Percentiles rank a stretch among this genome's conserved stretches.
Evolutionary conservation across 495 filamentous ascomycete species (phyloP).

Genomic region (Penicillium pancosmium): DNA sequence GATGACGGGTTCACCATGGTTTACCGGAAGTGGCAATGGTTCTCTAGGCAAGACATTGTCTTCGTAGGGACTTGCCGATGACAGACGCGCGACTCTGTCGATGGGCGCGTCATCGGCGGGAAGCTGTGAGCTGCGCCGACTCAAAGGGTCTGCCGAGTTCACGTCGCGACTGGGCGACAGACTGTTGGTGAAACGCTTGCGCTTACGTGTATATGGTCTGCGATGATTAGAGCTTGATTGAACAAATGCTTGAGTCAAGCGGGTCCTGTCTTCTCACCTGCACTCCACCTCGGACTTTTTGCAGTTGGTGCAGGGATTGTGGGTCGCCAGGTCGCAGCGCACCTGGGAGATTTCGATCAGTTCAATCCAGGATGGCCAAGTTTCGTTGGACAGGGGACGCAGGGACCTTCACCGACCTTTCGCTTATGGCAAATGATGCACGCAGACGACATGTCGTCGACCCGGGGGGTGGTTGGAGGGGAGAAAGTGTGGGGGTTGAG

Average conservation of each 20-base stretch:
- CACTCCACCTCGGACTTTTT: conserved; percentile 32
- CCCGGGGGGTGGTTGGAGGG: conserved; percentile 16
- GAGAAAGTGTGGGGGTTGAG: conserved; percentile 20
- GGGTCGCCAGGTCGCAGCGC: conserved; percentile 31
- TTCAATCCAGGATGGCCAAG: not conserved
- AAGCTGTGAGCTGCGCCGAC: conserved; percentile 26
- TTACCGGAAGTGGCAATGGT: not conserved
- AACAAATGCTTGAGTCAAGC: not conserved
- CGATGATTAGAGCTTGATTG: not conserved
- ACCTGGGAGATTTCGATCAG: conserved; percentile 17
- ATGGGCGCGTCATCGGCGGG: conserved; percentile 20
- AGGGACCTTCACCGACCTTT: conserved; percentile 19
- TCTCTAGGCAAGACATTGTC: conserved; percentile 6
- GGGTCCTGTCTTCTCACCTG: conserved; percentile 19
- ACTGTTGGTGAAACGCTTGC: conserved; percentile 35
- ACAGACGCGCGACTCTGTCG: conserved; percentile 11
- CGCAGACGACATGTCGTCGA: conserved; percentile 28
- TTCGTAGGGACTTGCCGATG: conserved; percentile 6
- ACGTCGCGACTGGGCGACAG: conserved; percentile 26
- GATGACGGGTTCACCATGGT: conserved; percentile 25
- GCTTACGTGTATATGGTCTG: conserved; percentile 34
- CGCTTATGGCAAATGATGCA: conserved; percentile 37
- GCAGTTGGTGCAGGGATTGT: conserved; percentile 36
- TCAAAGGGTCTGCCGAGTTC: conserved; percentile 19
- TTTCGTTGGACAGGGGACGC: conserved; percentile 1